phyloP scores from a whole-genome alignment of 1,284 basidiomycete species.

The Dichomitus squalens region DNA sequence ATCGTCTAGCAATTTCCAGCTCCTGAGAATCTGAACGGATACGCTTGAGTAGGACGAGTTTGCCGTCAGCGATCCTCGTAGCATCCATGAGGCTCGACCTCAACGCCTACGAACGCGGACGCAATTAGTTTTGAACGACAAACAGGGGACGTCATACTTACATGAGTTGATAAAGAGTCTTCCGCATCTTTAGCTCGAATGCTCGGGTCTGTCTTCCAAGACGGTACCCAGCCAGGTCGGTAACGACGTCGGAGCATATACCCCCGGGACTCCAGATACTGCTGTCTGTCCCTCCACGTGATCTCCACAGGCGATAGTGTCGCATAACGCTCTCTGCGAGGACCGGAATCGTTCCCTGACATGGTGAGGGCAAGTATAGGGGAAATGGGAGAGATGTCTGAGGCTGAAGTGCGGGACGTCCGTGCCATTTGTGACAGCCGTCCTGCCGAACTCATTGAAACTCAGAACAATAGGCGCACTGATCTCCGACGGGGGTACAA shows the following conservation, averaged over 20 bases:
- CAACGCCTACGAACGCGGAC: not conserved
- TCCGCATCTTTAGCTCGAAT: not conserved
- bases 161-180: not conserved
- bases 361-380: too few species aligned
- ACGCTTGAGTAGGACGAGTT: conserved; percentile 31
- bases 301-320: not conserved
- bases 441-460: not conserved
- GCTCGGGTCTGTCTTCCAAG: conserved; percentile 10
- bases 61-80: conserved; percentile 26
- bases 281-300: not conserved
- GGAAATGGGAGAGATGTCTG: too few species aligned
- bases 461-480: not conserved
- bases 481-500: not conserved
- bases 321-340: too few species aligned
- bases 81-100: conserved; percentile 30
- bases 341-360: too few species aligned
- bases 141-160: not conserved
- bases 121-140: not conserved
- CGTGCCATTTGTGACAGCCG: not conserved
- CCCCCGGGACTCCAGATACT: not conserved
- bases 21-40: conserved; percentile 23
- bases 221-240: conserved; percentile 11
- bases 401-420: too few species aligned
- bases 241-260: conserved; percentile 16
- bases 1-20: conserved; percentile 20